These are phyloP conservation scores for Gloeopeniophorella convolvens DNA, from an alignment of 768 basidiomycete species.

Conservation along the genomic window DNA sequence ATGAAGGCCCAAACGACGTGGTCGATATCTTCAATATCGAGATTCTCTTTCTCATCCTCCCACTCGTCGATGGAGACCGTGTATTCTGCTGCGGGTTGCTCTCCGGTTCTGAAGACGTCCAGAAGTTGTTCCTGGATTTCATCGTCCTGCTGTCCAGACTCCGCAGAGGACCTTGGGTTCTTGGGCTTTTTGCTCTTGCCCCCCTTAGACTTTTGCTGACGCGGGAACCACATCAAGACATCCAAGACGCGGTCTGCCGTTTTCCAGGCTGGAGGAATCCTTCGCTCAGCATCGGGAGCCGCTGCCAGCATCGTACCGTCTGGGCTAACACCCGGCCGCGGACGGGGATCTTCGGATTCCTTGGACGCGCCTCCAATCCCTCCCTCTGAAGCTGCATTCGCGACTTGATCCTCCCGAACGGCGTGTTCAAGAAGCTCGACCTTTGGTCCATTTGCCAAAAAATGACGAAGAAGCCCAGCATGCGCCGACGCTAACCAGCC, in stretches of 20 bases:
- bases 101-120: slow-evolving; percentile 50
- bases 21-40: slow-evolving; percentile 46
- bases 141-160: slow-evolving; percentile 28
- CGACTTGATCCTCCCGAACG: slow-evolving; percentile 28
- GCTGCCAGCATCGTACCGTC: slow-evolving; percentile 30
- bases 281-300: slow-evolving; percentile 60
- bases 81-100: slow-evolving; percentile 49
- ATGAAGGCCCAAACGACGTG: slow-evolving; percentile 76
- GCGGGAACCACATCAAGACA: slow-evolving; percentile 56
- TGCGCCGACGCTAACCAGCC: slow-evolving; percentile 78
- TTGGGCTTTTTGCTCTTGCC: slow-evolving; percentile 21
- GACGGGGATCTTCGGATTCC: slow-evolving; percentile 16
- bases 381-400: slow-evolving; percentile 31
- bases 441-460: slow-evolving; percentile 61
- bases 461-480: slow-evolving; percentile 65
- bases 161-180: slow-evolving; percentile 27
- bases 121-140: slow-evolving; percentile 24
- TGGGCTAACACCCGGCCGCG: slow-evolving; percentile 15
- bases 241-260: slow-evolving; percentile 91
- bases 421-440: slow-evolving; percentile 56
- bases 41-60: slow-evolving; percentile 38
- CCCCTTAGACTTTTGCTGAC: slow-evolving; percentile 22
- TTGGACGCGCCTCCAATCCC: slow-evolving; percentile 30
- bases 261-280: slow-evolving; percentile 78
- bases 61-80: slow-evolving; percentile 60